A percentile compares a stretch with the other conserved stretches of the same genome.
phyloP scores from a whole-genome alignment of 1,284 basidiomycete genomes.

The Sphaerobolus stellatus region DNA sequence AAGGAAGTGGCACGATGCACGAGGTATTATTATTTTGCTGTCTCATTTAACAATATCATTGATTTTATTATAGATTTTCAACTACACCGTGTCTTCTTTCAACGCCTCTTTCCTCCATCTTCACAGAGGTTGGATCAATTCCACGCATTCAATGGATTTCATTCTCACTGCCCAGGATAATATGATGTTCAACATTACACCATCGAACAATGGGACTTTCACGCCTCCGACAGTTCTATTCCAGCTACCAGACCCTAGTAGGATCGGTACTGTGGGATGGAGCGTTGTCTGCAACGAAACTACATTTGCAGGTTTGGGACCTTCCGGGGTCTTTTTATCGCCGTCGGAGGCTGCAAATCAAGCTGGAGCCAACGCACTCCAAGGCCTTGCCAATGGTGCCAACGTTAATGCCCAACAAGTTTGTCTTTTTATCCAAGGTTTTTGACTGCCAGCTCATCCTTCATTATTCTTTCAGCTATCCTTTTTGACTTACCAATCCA shows the following conservation, averaged over 20 bases:
- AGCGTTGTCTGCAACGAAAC: slow-evolving; percentile 42
- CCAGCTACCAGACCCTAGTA: slow-evolving; percentile 24
- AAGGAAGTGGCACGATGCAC: slow-evolving; percentile 35
- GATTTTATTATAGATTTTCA: slow-evolving; percentile 38
- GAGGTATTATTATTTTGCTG: slow-evolving; percentile 21
- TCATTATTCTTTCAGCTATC: slow-evolving; percentile 8
- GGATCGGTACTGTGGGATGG: slow-evolving; percentile 32
- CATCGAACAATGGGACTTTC: slow-evolving; percentile 29
- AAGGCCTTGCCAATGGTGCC: slow-evolving; percentile 29
- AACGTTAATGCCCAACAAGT: slow-evolving; percentile 33
- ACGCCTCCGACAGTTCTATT: slow-evolving; percentile 34
- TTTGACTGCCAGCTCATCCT: not conserved
- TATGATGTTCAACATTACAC: slow-evolving; percentile 29
- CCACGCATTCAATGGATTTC: slow-evolving; percentile 32
- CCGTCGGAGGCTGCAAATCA: slow-evolving; percentile 18
- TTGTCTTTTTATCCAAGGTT: slow-evolving; percentile 6
- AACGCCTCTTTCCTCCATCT: slow-evolving; percentile 34
- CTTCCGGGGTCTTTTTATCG: slow-evolving; percentile 33
- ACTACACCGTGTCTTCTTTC: slow-evolving; percentile 39
- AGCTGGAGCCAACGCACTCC: slow-evolving; percentile 24
- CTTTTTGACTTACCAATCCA: slow-evolving; percentile 33
- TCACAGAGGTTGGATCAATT: slow-evolving; percentile 42
- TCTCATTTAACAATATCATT: slow-evolving; percentile 5
- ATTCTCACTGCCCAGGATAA: slow-evolving; percentile 27
- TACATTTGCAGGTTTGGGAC: slow-evolving; percentile 32